These are phyloP conservation scores for Aspergillus spinulosporus DNA, from an alignment of 2,329 filamentous ascomycete genomes.

Conservation along the genomic window DNA sequence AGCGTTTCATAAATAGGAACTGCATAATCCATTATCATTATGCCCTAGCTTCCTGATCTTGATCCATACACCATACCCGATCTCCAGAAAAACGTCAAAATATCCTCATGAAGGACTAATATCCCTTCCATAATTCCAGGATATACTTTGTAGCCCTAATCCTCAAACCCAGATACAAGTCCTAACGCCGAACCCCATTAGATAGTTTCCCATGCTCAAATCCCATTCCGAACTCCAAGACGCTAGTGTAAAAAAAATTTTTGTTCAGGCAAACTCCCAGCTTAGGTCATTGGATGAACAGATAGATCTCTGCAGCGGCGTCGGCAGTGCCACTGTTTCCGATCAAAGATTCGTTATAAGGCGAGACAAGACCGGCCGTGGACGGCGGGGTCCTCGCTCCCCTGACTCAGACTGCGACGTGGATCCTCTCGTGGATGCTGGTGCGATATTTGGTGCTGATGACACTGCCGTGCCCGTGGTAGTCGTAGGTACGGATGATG, in stretches of 20 bases:
- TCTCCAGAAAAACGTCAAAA: too few relatives aligned
- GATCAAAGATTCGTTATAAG: conserved; percentile 37
- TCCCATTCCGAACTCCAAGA: background rate
- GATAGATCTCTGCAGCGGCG: background rate
- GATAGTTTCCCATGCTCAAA: background rate
- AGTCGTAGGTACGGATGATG: background rate
- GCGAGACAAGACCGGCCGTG: conserved; percentile 38
- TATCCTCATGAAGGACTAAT: background rate
- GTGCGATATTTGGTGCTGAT: background rate
- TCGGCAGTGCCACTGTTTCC: too few relatives aligned
- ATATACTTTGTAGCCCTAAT: too few relatives aligned
- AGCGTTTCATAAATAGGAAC: too few relatives aligned
- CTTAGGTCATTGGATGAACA: background rate
- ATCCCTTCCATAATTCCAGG: too few relatives aligned
- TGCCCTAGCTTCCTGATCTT: background rate
- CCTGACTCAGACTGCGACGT: background rate
- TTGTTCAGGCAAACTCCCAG: background rate
- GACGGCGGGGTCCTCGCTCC: conserved; percentile 22
- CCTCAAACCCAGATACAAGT: too few relatives aligned
- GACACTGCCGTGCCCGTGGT: background rate
- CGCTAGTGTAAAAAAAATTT: background rate
- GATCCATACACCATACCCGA: background rate
- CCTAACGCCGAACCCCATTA: background rate
- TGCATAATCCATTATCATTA: conserved; percentile 9
- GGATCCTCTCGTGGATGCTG: background rate